Conservation (phyloP, 345 rosid genomes). For the Gossypium sturtianum region DNA sequence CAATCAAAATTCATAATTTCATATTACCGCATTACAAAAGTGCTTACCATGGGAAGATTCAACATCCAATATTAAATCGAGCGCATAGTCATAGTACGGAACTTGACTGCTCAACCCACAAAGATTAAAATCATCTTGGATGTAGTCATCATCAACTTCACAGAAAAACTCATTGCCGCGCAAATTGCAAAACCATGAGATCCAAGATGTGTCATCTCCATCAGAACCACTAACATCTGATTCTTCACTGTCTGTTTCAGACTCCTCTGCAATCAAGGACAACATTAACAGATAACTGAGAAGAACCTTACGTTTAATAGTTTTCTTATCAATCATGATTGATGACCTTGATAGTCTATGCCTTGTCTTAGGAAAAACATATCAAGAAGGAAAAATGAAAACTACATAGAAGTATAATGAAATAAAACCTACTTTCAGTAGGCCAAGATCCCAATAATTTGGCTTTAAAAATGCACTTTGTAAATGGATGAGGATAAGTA, state of each 20-base stretch:
- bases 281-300: background rate
- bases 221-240: slow-evolving; percentile 74
- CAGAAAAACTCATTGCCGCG: slow-evolving; percentile 94
- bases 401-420: background rate
- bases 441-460: background rate
- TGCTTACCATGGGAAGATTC: slow-evolving; percentile 88
- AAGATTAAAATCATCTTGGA: slow-evolving; percentile 94
- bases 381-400: background rate
- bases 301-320: background rate
- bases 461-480: background rate
- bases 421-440: background rate
- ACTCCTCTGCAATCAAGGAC: slow-evolving; percentile 11
- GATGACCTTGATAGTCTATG: background rate
- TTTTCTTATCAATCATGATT: background rate
- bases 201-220: slow-evolving; percentile 94
- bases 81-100: slow-evolving; percentile 91
- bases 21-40: background rate
- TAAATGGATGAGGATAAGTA: background rate
- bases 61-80: slow-evolving; percentile 83
- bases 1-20: background rate
- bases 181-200: slow-evolving; percentile 97
- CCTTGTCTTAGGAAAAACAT: background rate
- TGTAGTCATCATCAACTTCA: slow-evolving; percentile 95
- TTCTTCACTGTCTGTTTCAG: slow-evolving; percentile 25
- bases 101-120: slow-evolving; percentile 97